Conservation (phyloP, 371 early-diverging fungal species). For the Parasitella parasitica region DNA sequence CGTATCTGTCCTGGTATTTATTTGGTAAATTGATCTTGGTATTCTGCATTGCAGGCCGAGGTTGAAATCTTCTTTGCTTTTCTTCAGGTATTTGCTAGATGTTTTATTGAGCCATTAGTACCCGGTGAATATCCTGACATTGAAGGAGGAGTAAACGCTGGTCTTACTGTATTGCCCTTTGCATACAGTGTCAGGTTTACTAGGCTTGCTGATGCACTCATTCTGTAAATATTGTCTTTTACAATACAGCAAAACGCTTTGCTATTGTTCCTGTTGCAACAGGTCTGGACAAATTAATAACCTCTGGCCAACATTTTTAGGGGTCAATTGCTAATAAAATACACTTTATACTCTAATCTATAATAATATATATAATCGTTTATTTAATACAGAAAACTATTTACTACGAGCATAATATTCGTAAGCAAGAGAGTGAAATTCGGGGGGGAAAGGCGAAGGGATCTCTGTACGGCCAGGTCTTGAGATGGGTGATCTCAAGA, state of each 20-base stretch:
- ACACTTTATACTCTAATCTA: neutral
- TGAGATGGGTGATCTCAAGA: constrained; percentile 86
- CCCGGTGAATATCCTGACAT: neutral
- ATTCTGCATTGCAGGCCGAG: neutral
- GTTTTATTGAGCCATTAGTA: neutral
- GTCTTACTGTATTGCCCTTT: neutral
- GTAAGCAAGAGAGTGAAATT: constrained; percentile 86
- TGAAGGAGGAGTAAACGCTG: neutral
- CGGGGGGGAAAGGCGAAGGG: constrained; percentile 92
- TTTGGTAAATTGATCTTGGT: neutral
- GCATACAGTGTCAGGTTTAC: constrained; percentile 7
- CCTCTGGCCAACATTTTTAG: no score
- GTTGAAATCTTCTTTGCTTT: constrained; percentile 6
- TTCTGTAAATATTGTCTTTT: neutral
- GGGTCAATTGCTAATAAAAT: no score
- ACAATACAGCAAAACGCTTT: no score
- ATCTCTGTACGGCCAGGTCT: constrained; percentile 87
- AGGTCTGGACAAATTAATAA: no score
- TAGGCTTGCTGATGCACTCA: neutral
- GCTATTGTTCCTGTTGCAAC: no score
- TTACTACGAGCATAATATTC: constrained; percentile 82
- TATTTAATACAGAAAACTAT: constrained; percentile 15
- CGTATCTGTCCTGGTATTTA: neutral
- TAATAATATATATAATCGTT: neutral
- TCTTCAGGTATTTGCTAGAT: neutral